Conservation (phyloP, 192 early-diverging fungal species). For the Coemansia sp. region DNA sequence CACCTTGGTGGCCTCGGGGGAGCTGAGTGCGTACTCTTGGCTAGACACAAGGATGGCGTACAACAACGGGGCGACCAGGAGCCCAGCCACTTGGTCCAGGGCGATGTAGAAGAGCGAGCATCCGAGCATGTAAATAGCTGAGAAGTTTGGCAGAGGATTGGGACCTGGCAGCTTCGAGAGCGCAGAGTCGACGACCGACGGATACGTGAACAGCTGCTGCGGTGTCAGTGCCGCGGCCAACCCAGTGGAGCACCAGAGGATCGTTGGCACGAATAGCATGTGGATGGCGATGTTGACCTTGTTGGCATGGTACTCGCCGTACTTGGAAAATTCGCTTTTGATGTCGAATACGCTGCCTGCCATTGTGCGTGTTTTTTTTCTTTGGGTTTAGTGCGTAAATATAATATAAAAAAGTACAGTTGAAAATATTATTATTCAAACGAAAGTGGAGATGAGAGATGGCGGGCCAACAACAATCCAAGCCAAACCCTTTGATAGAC, state of each 20-base stretch:
- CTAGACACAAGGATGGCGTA: constrained; percentile 64
- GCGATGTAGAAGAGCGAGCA: constrained; percentile 75
- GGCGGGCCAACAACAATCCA: too few species aligned
- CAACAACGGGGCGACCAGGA: constrained; percentile 62
- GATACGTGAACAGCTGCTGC: constrained; percentile 35
- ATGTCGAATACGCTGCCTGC: constrained; percentile 67
- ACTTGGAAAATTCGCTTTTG: constrained; percentile 73
- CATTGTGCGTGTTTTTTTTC: background rate
- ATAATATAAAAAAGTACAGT: background rate
- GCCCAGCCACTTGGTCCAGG: constrained; percentile 63
- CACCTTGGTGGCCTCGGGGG: constrained; percentile 55
- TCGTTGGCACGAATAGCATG: constrained; percentile 86
- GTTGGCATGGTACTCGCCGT: constrained; percentile 82
- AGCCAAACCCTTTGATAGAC: too few species aligned
- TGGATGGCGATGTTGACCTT: constrained; percentile 78
- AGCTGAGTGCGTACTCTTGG: constrained; percentile 58
- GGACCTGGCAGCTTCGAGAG: constrained; percentile 47
- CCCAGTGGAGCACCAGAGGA: constrained; percentile 79
- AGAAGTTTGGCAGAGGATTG: constrained; percentile 45
- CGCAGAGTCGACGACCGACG: constrained; percentile 33
- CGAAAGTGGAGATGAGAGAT: too few species aligned
- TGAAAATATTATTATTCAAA: too few species aligned
- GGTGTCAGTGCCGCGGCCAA: constrained; percentile 55
- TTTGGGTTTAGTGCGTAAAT: background rate
- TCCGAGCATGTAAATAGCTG: constrained; percentile 59